Conservation (phyloP, 2,329 filamentous ascomycete species). For the Penicillium decumbens region DNA sequence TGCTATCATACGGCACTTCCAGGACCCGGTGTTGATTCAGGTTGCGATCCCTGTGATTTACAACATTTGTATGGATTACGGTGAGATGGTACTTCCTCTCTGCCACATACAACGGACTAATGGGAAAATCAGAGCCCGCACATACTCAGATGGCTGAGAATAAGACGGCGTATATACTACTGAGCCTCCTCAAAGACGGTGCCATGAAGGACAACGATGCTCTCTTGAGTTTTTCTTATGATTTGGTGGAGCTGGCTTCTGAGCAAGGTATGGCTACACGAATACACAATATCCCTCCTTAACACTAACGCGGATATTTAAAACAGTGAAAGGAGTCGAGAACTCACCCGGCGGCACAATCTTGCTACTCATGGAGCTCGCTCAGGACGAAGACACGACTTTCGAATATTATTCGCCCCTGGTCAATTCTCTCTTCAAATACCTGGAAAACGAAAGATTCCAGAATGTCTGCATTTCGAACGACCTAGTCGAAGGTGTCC, state of each 20-base stretch:
- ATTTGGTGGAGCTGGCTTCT: conserved; percentile 38
- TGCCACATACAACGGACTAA: conserved; percentile 15
- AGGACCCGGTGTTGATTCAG: conserved; percentile 34
- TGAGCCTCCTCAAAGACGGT: conserved; percentile 34
- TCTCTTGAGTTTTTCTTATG: conserved; percentile 37
- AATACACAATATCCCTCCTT: neutral
- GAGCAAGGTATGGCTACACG: conserved; percentile 34
- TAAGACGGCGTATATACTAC: conserved; percentile 34
- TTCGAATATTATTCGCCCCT: conserved; percentile 33
- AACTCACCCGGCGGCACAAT: conserved; percentile 35
- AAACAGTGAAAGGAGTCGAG: conserved; percentile 33
- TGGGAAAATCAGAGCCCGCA: conserved; percentile 32
- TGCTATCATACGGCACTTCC: conserved; percentile 35
- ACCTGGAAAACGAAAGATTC: conserved; percentile 38
- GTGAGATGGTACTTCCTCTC: conserved; percentile 21
- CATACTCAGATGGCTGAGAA: conserved; percentile 38
- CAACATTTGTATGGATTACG: conserved; percentile 45
- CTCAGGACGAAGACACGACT: conserved; percentile 23
- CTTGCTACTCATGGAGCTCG: conserved; percentile 32
- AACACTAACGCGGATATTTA: conserved; percentile 2
- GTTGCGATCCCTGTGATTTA: conserved; percentile 44
- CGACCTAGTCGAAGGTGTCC: conserved; percentile 29
- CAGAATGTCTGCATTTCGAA: conserved; percentile 36
- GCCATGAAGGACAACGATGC: conserved; percentile 30
- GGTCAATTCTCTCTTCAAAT: conserved; percentile 31